Percentiles rank a stretch among this genome's conserved stretches.
Conservation (phyloP, 257 asterid species). For the Striga asiatica region DNA sequence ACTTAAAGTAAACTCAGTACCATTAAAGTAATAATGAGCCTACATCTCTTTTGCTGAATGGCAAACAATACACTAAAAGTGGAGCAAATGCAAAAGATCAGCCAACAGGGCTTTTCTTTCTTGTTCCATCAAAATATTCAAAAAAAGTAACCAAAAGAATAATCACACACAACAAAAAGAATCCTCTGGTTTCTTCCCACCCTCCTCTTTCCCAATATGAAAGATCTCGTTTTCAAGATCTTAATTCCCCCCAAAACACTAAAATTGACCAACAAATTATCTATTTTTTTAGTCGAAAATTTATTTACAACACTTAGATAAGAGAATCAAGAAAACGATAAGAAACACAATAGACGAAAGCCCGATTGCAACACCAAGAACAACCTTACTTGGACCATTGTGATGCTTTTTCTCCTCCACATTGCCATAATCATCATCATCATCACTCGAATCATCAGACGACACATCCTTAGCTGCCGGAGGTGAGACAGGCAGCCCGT, state of each 20-base stretch:
- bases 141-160: slow-evolving; percentile 12
- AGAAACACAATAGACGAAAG: slow-evolving; percentile 76
- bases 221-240: slow-evolving; percentile 8
- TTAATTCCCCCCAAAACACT: slow-evolving; percentile 21
- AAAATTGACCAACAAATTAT: slow-evolving; percentile 15
- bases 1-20: neutral
- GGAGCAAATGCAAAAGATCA: neutral
- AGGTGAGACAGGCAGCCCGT: slow-evolving; percentile 74
- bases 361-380: slow-evolving; percentile 83
- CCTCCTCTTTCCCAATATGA: neutral
- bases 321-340: slow-evolving; percentile 68
- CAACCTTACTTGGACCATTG: slow-evolving; percentile 78
- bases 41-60: neutral
- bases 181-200: slow-evolving; percentile 12
- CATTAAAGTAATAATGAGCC: neutral
- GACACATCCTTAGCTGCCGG: slow-evolving; percentile 66
- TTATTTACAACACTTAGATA: slow-evolving; percentile 78
- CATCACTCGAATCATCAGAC: slow-evolving; percentile 27
- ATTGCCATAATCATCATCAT: slow-evolving; percentile 26
- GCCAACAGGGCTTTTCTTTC: slow-evolving; percentile 16
- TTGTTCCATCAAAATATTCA: slow-evolving; percentile 5
- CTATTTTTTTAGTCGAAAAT: neutral
- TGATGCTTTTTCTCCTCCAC: slow-evolving; percentile 33
- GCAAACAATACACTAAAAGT: neutral
- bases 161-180: slow-evolving; percentile 16